Conservation (phyloP, 805 yeast species). For the Suhomyces sp. region DNA sequence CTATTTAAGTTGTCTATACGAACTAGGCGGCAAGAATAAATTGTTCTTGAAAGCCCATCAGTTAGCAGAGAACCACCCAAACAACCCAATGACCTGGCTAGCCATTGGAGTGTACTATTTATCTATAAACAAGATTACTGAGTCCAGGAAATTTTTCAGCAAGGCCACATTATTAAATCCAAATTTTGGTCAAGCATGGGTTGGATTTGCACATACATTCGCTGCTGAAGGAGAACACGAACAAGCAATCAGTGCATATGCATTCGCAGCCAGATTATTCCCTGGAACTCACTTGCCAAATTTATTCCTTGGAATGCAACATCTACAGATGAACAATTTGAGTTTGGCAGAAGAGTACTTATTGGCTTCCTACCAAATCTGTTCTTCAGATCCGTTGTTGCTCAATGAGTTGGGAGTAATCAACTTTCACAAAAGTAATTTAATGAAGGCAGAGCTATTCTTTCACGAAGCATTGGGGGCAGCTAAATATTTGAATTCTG, state of each 20-base stretch:
- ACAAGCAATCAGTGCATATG: slow-evolving; percentile 95
- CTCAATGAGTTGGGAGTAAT: slow-evolving; percentile 92
- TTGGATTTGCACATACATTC: slow-evolving; percentile 97
- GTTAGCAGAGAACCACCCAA: slow-evolving; percentile 80
- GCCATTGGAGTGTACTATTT: slow-evolving; percentile 91
- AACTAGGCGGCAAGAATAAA: slow-evolving; percentile 78
- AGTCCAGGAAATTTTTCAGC: slow-evolving; percentile 84
- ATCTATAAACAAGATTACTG: slow-evolving; percentile 66
- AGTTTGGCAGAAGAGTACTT: slow-evolving; percentile 85
- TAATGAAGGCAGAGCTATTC: slow-evolving; percentile 65
- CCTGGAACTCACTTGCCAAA: slow-evolving; percentile 90
- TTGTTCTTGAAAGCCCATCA: slow-evolving; percentile 80
- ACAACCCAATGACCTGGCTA: slow-evolving; percentile 82
- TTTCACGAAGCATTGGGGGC: slow-evolving; percentile 70
- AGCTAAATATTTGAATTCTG: slow-evolving; percentile 67
- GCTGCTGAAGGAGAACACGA: slow-evolving; percentile 99
- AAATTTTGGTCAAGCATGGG: slow-evolving; percentile 93
- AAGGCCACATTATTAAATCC: slow-evolving; percentile 88
- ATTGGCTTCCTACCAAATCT: slow-evolving; percentile 67
- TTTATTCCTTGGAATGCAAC: slow-evolving; percentile 93
- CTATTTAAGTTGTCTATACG: slow-evolving; percentile 81
- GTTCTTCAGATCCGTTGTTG: slow-evolving; percentile 82
- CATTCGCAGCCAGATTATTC: slow-evolving; percentile 89
- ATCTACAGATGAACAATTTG: slow-evolving; percentile 80
- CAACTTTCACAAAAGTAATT: slow-evolving; percentile 72